Evolutionary conservation across 805 yeast species (phyloP), one percentile per base, ranked within the genome.

Genomic region (Candida nonsorbophila): DNA sequence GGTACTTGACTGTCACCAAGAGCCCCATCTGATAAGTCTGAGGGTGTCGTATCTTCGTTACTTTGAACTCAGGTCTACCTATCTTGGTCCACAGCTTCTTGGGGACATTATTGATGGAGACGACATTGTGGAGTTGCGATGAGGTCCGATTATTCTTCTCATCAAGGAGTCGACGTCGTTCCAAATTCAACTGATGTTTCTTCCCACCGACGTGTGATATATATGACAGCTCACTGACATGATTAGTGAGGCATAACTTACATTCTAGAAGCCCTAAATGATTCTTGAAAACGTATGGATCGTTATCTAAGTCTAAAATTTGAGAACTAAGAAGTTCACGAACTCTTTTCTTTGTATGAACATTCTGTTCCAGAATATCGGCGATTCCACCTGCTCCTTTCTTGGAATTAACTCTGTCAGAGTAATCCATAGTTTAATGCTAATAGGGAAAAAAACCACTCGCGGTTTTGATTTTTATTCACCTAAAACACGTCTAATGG

Each of bases 361-460:
- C 72, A 44, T 84, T 83, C 5, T 79, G 65, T 40, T 82, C 87
- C 13, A 77, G 72, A 24, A 65, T 60, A 4, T 84, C 83, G 1
- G 95, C 96, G 12, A 87, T 66, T 5, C 95, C 96, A 41, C 96
- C 97, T 16, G 81, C 75, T 7, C 96, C 96, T 51, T 84, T 78
- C 56, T 87, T 87, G 5, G 94, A 81, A 25, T 95, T 95, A 3
- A 84, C 94, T 45, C 95, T 60, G 42, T 83, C 84, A 38, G 85
- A 88, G 49, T 84, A 84, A 53, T 87, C 95, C 97, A 87, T 87
- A 5, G 22, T 7, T 7, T 18, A 10, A 18, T 7, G 20, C 10
- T 18, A n/a, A n/a, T n/a, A n/a, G n/a, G n/a, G n/a, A n/a, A n/a
- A n/a, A n/a, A n/a, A n/a, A n/a, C n/a, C n/a, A n/a, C n/a, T n/a